phyloP scores from a whole-genome alignment of 2,329 filamentous ascomycete genomes.

The Cadophora sp. region DNA sequence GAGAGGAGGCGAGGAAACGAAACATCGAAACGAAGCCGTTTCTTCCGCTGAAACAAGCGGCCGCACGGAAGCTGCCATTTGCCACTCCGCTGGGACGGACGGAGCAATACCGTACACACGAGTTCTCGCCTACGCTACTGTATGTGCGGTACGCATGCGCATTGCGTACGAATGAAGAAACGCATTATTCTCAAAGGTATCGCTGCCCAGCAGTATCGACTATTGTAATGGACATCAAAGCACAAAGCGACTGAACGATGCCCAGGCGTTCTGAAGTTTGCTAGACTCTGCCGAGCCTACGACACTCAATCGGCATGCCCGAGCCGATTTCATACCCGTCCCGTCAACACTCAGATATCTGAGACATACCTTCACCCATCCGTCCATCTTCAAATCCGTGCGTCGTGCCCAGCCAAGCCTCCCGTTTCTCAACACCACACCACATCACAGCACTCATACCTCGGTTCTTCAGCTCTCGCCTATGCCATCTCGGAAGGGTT shows the following conservation, averaged over 20 bases:
- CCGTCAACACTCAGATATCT: neutral
- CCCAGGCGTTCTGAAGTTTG: no score
- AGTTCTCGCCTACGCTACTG: neutral
- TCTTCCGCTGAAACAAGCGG: neutral
- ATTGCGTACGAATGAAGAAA: neutral
- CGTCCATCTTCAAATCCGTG: constrained; percentile 1
- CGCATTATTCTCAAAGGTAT: neutral
- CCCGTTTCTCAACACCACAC: neutral
- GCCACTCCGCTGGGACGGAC: constrained; percentile 5
- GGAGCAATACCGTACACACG: neutral
- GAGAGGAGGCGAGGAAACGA: neutral
- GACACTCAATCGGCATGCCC: neutral
- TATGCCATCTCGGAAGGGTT: neutral
- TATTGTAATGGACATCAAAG: neutral
- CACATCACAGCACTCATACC: neutral
- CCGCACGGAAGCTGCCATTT: neutral
- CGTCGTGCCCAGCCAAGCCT: neutral
- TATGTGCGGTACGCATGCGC: neutral
- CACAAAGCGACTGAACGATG: neutral
- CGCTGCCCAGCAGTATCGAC: neutral
- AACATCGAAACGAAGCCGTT: neutral
- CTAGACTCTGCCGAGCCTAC: no score
- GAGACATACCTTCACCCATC: neutral
- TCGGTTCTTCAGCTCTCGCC: neutral
- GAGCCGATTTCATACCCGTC: neutral